phyloP scores from a whole-genome alignment of 2,329 filamentous ascomycete species.

The Phialophora chinensis region DNA sequence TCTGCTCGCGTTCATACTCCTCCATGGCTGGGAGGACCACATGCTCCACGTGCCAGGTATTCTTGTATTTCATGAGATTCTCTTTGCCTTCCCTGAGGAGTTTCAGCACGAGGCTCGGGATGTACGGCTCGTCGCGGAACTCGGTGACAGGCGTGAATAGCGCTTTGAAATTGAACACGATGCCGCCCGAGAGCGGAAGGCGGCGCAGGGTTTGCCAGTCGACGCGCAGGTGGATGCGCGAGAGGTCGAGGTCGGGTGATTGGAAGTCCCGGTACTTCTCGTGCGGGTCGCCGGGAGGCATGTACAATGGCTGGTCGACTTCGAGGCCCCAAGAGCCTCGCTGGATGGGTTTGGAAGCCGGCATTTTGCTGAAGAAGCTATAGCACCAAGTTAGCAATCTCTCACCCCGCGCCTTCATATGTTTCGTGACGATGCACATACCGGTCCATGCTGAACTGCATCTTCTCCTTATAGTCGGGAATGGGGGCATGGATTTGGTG shows the following conservation, averaged over 20 bases:
- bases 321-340: constrained; percentile 85
- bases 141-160: constrained; percentile 76
- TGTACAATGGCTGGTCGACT: constrained; percentile 74
- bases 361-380: constrained; percentile 82
- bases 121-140: constrained; percentile 72
- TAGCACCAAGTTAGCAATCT: background rate
- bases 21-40: constrained; percentile 70
- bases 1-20: constrained; percentile 69
- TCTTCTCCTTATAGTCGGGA: constrained; percentile 85
- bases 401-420: background rate
- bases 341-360: constrained; percentile 76
- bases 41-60: constrained; percentile 79
- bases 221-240: constrained; percentile 72
- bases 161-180: constrained; percentile 89
- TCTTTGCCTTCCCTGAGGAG: constrained; percentile 74
- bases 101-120: constrained; percentile 72
- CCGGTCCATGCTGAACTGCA: constrained; percentile 86
- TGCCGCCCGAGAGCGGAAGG: constrained; percentile 73
- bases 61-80: constrained; percentile 77
- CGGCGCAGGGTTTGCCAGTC: constrained; percentile 88
- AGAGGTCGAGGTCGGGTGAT: constrained; percentile 60
- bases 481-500: constrained; percentile 75
- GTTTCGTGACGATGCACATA: constrained; percentile 47
- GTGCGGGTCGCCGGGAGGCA: constrained; percentile 71
- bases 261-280: constrained; percentile 66